A percentile compares a stretch with the other conserved stretches of the same genome.
These are phyloP conservation scores for Malbranchea zuffiana DNA, from an alignment of 2,329 filamentous ascomycete genomes.

Conservation along the genomic window DNA sequence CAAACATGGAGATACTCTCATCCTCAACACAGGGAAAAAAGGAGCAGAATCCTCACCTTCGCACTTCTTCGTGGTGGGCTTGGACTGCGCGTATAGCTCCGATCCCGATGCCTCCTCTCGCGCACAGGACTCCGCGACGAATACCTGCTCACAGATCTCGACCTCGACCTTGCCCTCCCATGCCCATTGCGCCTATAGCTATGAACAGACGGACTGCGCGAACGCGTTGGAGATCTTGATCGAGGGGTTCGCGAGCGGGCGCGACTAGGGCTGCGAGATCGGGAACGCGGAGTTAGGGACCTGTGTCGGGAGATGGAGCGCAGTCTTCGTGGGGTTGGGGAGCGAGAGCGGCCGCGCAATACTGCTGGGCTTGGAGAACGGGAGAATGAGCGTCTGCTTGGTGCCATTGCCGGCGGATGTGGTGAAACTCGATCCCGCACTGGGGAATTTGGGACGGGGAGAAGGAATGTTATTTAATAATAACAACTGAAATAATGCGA, in stretches of 20 bases:
- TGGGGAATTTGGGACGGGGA: not conserved
- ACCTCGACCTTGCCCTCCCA: constrained; percentile 12
- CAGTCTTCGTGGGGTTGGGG: constrained; percentile 14
- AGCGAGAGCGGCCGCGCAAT: constrained; percentile 7
- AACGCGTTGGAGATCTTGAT: constrained; percentile 4
- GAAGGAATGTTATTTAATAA: too few relatives aligned
- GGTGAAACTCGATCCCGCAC: not conserved
- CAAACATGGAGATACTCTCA: too few relatives aligned
- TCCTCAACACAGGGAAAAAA: too few relatives aligned
- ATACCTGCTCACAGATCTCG: constrained; percentile 7
- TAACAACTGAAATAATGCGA: too few relatives aligned
- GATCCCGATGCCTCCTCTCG: constrained; percentile 29
- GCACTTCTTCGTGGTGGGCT: constrained; percentile 25
- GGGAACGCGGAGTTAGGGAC: constrained; percentile 20
- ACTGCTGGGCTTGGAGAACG: constrained; percentile 7
- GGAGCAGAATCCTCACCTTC: constrained; percentile 21
- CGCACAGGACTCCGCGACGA: constrained; percentile 20
- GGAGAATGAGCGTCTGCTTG: constrained; percentile 3
- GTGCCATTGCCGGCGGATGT: constrained; percentile 5
- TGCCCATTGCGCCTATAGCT: constrained; percentile 18
- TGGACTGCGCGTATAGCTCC: constrained; percentile 28
- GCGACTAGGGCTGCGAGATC: too few relatives aligned
- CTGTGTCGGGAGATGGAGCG: constrained; percentile 18
- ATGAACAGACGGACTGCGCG: constrained; percentile 5
- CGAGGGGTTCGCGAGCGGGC: constrained; percentile 11